phyloP scores from a whole-genome alignment of 192 early-diverging fungal genomes.

The Fimicolochytrium jonesii region DNA sequence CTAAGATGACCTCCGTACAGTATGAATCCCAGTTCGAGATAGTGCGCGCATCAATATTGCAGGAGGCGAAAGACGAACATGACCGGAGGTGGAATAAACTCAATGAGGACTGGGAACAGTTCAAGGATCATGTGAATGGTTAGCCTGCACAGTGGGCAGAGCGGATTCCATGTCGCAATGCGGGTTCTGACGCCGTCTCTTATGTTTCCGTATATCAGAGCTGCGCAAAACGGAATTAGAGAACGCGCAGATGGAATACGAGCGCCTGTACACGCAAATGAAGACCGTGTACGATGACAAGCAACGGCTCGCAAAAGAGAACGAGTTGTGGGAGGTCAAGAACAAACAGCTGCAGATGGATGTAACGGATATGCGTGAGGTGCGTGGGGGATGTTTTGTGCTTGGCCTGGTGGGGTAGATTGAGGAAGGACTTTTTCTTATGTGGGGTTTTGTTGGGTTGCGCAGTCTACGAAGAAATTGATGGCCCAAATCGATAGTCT shows the following conservation, averaged over 20 bases:
- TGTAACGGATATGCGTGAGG: constrained; percentile 30
- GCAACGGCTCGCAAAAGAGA: constrained; percentile 13
- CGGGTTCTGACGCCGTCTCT: neutral
- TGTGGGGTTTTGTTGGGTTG: neutral
- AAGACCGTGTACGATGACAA: constrained; percentile 5
- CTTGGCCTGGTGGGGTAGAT: neutral
- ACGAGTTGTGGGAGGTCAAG: constrained; percentile 20
- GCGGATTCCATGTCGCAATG: neutral
- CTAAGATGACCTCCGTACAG: too few species aligned
- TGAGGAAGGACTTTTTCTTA: neutral
- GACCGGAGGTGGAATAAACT: too few species aligned
- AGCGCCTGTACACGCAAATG: neutral
- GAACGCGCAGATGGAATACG: constrained; percentile 4
- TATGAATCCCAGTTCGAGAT: too few species aligned
- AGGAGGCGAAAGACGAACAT: too few species aligned
- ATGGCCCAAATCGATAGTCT: neutral
- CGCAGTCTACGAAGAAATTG: neutral
- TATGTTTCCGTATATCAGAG: too few species aligned
- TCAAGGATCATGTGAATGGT: too few species aligned
- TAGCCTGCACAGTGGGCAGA: too few species aligned
- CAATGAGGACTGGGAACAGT: too few species aligned
- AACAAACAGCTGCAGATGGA: constrained; percentile 30
- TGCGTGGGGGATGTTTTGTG: neutral
- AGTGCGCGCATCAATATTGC: too few species aligned
- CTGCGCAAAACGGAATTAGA: neutral